Percentiles rank a stretch among this genome's conserved stretches.
These are phyloP conservation scores for Pleurotus eryngii DNA, from an alignment of 768 basidiomycete species.

Conservation along the genomic window DNA sequence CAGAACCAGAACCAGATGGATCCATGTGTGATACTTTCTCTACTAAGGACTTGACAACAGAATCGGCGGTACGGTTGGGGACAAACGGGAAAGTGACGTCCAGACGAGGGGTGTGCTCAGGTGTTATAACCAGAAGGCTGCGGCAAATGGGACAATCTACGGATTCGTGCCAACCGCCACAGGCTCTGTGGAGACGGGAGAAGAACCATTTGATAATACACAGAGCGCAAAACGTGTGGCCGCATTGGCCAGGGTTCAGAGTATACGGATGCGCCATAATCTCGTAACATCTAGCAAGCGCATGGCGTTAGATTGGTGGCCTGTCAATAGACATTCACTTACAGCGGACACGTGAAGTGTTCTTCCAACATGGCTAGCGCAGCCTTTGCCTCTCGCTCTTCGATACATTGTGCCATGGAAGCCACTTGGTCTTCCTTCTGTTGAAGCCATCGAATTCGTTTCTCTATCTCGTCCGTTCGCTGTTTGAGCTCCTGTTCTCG, in stretches of 20 bases:
- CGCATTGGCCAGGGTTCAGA: conserved; percentile 53
- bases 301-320: no score
- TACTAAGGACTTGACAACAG: conserved; percentile 49
- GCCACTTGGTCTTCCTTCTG: conserved; percentile 40
- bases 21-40: conserved; percentile 36
- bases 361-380: conserved; percentile 56
- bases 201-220: conserved; percentile 71
- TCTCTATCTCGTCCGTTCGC: conserved; percentile 34
- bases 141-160: conserved; percentile 71
- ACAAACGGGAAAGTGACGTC: conserved; percentile 57
- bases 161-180: conserved; percentile 65
- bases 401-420: conserved; percentile 36
- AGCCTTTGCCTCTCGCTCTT: conserved; percentile 37
- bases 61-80: conserved; percentile 56
- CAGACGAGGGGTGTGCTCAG: conserved; percentile 48
- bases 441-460: conserved; percentile 33
- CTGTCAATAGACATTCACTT: conserved; percentile 19
- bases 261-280: conserved; percentile 60
- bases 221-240: conserved; percentile 66
- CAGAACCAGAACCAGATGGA: conserved; percentile 29
- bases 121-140: conserved; percentile 45
- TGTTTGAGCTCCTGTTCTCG: conserved; percentile 39
- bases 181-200: conserved; percentile 57
- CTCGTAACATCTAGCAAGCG: conserved; percentile 53
- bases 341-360: conserved; percentile 65